Base-by-base conservation (phyloP, 805 yeast genomes). In the Metschnikowia arizonensis region DNA sequence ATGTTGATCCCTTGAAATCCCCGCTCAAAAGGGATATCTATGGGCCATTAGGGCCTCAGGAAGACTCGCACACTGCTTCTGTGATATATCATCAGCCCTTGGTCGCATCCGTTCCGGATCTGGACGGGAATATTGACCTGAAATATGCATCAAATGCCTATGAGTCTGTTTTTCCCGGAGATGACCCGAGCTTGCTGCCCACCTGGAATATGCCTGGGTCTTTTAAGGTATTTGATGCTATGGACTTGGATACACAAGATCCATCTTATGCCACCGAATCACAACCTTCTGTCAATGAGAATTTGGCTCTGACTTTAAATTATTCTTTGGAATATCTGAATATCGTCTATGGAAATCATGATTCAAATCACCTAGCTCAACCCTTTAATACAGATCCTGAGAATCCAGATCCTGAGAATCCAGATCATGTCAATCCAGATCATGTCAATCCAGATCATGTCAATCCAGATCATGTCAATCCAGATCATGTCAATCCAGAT, bases 201-300 rank as follows among this genome's bases (percentile, higher is more conserved):
- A 36, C 33, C 15, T 51, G 53, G 53, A 32, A 34, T 25, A 50
- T 51, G 49, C 55, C 53, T 7, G 55, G 55, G 2, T 44, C 49
- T 5, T 47, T 47, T 34, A 18, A 33, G 33, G 31, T 15, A 10
- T 25, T 25, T 15, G 18, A n/a, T n/a, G 40, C n/a, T 3, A 25
- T 18, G 31, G 36, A 33, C 25, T 21, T 21, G 36, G 36, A 19
- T 9, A 5, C 14, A 15, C 25, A 8, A 9, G 25, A n/a, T 11
- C 25, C 15, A 6, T 12, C 17, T 7, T 12, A 14, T 19, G 1
- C 25, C 14, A 12, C 7, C 14, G 31, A 28, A 5, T 2, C 15
- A 3, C 31, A 12, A 1, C 15, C 15, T 5, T 5, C 31, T 10
- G 5, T n/a, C 15, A 26, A 12, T 26, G 15, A 12, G 5, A 14